phyloP scores from a whole-genome alignment of 2,329 filamentous ascomycete genomes.

The Botrytis medusae region DNA sequence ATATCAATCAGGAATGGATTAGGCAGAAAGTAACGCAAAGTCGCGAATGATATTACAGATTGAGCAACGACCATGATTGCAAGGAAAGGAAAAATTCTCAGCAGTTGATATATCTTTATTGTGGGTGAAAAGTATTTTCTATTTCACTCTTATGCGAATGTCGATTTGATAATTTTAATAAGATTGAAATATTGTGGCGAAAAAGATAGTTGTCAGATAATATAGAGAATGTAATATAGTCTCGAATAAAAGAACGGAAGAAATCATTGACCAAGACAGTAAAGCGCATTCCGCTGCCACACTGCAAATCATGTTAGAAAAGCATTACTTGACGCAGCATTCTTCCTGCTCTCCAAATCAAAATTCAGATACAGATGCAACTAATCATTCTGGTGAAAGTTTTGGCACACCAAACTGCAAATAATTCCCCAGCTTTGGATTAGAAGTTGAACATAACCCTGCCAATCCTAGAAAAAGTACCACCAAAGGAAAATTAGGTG shows the following conservation, averaged over 20 bases:
- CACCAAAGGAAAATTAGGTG: not conserved
- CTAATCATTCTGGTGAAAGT: not conserved
- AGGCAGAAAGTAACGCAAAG: too few species aligned
- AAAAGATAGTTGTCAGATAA: accelerated
- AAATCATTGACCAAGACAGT: accelerated
- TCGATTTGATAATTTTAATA: not conserved
- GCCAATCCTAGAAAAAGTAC: not conserved
- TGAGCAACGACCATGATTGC: not conserved
- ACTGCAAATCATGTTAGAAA: not conserved
- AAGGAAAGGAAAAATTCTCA: not conserved
- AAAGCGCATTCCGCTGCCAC: not conserved
- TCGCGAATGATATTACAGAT: not conserved
- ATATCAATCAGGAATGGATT: too few species aligned
- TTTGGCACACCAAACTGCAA: not conserved
- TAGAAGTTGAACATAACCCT: not conserved
- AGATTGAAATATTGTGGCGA: not conserved
- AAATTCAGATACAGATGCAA: not conserved
- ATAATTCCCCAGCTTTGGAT: too few species aligned
- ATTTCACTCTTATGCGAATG: not conserved
- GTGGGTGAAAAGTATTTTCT: not conserved
- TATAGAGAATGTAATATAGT: not conserved
- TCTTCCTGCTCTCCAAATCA: too few species aligned
- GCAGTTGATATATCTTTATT: not conserved
- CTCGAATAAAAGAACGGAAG: not conserved
- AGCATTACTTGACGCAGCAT: not conserved